Percentiles rank a stretch among this genome's conserved stretches.
These are phyloP conservation scores for Kurtzmaniella fragi DNA, from an alignment of 805 yeast species.

Conservation along the genomic window DNA sequence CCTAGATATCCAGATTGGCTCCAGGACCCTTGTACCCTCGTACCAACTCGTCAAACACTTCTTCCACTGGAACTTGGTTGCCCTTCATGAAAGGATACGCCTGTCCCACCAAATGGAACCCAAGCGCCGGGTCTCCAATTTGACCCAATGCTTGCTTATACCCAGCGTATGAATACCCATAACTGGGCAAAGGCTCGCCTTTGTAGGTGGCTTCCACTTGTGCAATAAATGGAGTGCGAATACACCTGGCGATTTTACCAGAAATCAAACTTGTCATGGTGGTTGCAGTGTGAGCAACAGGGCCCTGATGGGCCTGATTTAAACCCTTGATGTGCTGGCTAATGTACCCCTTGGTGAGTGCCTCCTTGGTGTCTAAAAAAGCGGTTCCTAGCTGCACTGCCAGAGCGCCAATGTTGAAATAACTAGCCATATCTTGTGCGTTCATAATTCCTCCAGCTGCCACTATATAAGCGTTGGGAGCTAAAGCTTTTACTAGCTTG, in stretches of 20 bases:
- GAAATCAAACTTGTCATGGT: constrained; percentile 31
- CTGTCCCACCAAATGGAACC: constrained; percentile 33
- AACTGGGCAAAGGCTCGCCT: constrained; percentile 24
- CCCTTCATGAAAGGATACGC: constrained; percentile 19
- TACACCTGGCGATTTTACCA: constrained; percentile 35
- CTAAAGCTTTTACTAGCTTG: constrained; percentile 10
- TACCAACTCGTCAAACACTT: constrained; percentile 23
- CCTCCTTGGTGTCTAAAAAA: constrained; percentile 36
- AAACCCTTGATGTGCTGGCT: constrained; percentile 6
- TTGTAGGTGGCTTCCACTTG: constrained; percentile 9
- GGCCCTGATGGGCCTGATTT: background rate
- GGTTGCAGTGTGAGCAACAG: constrained; percentile 11
- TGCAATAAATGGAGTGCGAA: constrained; percentile 30
- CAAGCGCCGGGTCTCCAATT: constrained; percentile 9
- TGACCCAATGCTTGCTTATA: constrained; percentile 18
- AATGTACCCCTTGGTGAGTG: constrained; percentile 14
- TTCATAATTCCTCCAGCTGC: constrained; percentile 53
- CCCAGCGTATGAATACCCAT: constrained; percentile 29
- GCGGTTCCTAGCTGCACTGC: constrained; percentile 56
- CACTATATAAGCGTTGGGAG: constrained; percentile 22
- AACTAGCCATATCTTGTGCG: constrained; percentile 21
- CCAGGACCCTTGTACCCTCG: constrained; percentile 3
- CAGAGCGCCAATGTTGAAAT: constrained; percentile 39
- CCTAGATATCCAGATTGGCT: too few species aligned
- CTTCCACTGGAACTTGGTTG: constrained; percentile 13